These are phyloP conservation scores for Sarocladium strictum DNA, from an alignment of 2,329 filamentous ascomycete species.

Conservation along the genomic window DNA sequence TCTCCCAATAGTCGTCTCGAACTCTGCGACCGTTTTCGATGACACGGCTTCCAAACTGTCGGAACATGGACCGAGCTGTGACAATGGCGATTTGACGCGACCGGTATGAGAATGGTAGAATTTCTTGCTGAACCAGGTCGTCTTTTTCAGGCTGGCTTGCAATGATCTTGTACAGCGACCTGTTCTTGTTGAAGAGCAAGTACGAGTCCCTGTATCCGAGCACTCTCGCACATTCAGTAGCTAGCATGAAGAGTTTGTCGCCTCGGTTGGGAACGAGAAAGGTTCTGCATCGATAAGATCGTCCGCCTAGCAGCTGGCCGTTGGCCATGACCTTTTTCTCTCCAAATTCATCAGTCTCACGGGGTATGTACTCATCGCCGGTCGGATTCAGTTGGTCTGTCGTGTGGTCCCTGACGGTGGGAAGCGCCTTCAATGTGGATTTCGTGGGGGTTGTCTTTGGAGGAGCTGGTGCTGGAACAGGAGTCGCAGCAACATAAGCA, in stretches of 20 bases:
- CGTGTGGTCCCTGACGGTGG: constrained; percentile 93
- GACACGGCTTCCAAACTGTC: constrained; percentile 92
- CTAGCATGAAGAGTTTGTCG: constrained; percentile 96
- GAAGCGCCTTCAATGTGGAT: constrained; percentile 83
- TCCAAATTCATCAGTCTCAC: constrained; percentile 86
- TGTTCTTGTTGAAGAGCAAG: constrained; percentile 95
- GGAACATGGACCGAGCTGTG: constrained; percentile 95
- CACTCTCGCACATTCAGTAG: constrained; percentile 92
- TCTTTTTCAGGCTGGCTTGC: constrained; percentile 95
- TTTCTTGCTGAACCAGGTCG: constrained; percentile 89
- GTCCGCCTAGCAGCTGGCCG: constrained; percentile 73
- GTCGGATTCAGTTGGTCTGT: constrained; percentile 88
- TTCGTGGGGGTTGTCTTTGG: constrained; percentile 78
- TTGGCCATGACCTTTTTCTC: constrained; percentile 88
- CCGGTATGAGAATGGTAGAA: constrained; percentile 92
- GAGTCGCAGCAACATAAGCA: constrained; percentile 25
- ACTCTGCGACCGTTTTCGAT: constrained; percentile 86
- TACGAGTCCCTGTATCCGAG: constrained; percentile 97
- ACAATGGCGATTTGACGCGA: constrained; percentile 99
- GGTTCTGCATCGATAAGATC: constrained; percentile 88
- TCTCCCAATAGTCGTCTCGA: constrained; percentile 98
- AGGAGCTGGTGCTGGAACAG: constrained; percentile 45
- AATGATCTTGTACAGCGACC: constrained; percentile 96
- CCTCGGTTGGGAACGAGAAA: constrained; percentile 88
- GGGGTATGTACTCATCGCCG: constrained; percentile 89